A percentile compares a stretch with the other conserved stretches of the same genome.
Conservation (phyloP, 1,139 yeast genomes). For the Candida sanyaensis region DNA sequence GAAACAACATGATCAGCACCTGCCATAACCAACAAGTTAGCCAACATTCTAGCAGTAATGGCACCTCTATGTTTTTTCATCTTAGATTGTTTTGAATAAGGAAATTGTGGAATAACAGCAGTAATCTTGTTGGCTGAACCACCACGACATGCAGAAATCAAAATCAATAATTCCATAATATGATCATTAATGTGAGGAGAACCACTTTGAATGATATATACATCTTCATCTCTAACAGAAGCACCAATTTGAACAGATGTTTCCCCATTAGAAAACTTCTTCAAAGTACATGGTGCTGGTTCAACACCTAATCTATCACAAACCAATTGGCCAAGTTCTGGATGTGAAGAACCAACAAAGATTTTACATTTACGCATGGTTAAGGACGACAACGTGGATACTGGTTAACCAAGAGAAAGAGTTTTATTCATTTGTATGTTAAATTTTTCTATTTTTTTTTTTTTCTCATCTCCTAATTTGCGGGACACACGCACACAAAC, state of each 20-base stretch:
- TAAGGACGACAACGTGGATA: slow-evolving; percentile 13
- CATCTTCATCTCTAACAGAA: slow-evolving; percentile 94
- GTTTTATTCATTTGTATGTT: not conserved
- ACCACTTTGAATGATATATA: slow-evolving; percentile 93
- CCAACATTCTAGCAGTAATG: slow-evolving; percentile 98
- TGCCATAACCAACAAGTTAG: slow-evolving; percentile 92
- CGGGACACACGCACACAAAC: not conserved
- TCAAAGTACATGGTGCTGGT: slow-evolving; percentile 91
- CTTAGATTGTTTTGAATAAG: slow-evolving; percentile 95
- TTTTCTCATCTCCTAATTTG: slow-evolving; percentile 2
- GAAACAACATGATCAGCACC: slow-evolving; percentile 99
- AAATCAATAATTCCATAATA: slow-evolving; percentile 91
- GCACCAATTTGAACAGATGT: slow-evolving; percentile 95
- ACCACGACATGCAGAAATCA: slow-evolving; percentile 94
- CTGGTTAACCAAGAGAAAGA: not conserved
- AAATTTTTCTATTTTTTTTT: slow-evolving; percentile 4
- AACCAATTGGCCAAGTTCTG: slow-evolving; percentile 86
- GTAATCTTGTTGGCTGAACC: slow-evolving; percentile 97
- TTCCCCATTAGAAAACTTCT: slow-evolving; percentile 95
- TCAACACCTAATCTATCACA: slow-evolving; percentile 90
- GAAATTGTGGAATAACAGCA: slow-evolving; percentile 96
- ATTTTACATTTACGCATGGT: slow-evolving; percentile 94
- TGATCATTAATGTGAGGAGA: slow-evolving; percentile 89
- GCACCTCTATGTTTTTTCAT: slow-evolving; percentile 99
- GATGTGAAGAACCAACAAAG: slow-evolving; percentile 95